Conservation (phyloP, 2,329 filamentous ascomycete genomes). For the Alternaria consortialis region DNA sequence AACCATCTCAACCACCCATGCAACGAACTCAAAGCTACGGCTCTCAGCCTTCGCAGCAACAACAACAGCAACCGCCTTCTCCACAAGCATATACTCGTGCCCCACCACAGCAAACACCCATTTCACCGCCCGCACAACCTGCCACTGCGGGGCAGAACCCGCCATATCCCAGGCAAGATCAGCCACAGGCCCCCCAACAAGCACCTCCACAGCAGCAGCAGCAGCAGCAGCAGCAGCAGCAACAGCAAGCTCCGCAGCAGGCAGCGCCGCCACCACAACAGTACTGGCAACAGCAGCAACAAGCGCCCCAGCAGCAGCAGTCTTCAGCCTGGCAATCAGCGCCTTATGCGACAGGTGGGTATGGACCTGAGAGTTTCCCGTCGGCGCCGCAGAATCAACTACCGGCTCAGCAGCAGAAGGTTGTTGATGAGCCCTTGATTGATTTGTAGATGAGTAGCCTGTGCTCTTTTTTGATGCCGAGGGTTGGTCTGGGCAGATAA, state of each 20-base stretch:
- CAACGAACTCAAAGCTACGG: conserved; percentile 44
- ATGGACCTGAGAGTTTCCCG: conserved; percentile 66
- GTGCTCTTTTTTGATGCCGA: background rate
- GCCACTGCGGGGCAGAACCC: conserved; percentile 42
- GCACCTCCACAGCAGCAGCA: conserved; percentile 19
- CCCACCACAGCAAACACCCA: conserved; percentile 37
- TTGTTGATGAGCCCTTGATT: conserved; percentile 80
- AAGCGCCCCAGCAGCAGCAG: conserved; percentile 47
- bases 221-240: conserved; percentile 42
- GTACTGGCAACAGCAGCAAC: conserved; percentile 34
- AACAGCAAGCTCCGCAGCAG: conserved; percentile 30
- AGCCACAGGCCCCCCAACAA: conserved; percentile 36
- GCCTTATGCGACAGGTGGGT: conserved; percentile 51
- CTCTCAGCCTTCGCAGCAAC: conserved; percentile 43
- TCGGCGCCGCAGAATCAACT: conserved; percentile 68
- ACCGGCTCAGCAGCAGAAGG: conserved; percentile 56
- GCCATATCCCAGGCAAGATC: conserved; percentile 44
- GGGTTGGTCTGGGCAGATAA: background rate
- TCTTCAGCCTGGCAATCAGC: conserved; percentile 46
- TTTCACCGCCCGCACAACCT: conserved; percentile 45
- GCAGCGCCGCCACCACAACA: conserved; percentile 21
- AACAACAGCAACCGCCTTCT: conserved; percentile 46
- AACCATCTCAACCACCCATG: conserved; percentile 34
- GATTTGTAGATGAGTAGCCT: conserved; percentile 65
- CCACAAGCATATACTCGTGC: conserved; percentile 45